A percentile compares a stretch with the other conserved stretches of the same genome.
Conservation (phyloP, 225 moss, liverwort and hornwort species). For the Physcomitrium patens region DNA sequence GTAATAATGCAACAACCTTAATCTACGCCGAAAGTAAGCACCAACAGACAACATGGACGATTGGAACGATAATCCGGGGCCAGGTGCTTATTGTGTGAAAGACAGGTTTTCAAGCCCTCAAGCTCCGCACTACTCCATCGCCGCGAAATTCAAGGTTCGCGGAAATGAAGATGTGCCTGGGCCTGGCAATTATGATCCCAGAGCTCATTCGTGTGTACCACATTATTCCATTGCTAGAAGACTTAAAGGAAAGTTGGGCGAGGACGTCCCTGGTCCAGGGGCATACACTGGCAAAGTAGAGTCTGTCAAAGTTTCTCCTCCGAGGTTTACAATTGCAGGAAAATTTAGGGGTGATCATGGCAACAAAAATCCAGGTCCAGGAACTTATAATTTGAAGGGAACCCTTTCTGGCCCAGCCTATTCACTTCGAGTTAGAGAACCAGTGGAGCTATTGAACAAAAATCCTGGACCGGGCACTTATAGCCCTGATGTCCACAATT, state of each 20-base stretch:
- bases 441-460: slow-evolving; percentile 13
- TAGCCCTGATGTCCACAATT: slow-evolving; percentile 36
- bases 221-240: slow-evolving; percentile 75
- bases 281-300: slow-evolving; percentile 46
- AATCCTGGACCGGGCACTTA: slow-evolving; percentile 61
- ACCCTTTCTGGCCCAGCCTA: slow-evolving; percentile 48
- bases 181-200: slow-evolving; percentile 61
- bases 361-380: slow-evolving; percentile 72
- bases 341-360: slow-evolving; percentile 28
- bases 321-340: slow-evolving; percentile 60
- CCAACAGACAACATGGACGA: slow-evolving; percentile 40
- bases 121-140: slow-evolving; percentile 75
- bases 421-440: slow-evolving; percentile 45
- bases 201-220: slow-evolving; percentile 51
- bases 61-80: slow-evolving; percentile 72
- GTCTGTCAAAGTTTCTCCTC: slow-evolving; percentile 33
- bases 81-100: slow-evolving; percentile 68
- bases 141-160: slow-evolving; percentile 42
- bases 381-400: slow-evolving; percentile 59
- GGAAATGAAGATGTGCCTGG: slow-evolving; percentile 60
- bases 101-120: slow-evolving; percentile 45
- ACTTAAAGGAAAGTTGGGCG: slow-evolving; percentile 23
- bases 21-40: not conserved
- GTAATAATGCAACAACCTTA: not conserved
- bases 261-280: slow-evolving; percentile 66